Evolutionary conservation across 2,329 filamentous ascomycete species (phyloP).

Genomic region (Pestalotiopsis sp.): DNA sequence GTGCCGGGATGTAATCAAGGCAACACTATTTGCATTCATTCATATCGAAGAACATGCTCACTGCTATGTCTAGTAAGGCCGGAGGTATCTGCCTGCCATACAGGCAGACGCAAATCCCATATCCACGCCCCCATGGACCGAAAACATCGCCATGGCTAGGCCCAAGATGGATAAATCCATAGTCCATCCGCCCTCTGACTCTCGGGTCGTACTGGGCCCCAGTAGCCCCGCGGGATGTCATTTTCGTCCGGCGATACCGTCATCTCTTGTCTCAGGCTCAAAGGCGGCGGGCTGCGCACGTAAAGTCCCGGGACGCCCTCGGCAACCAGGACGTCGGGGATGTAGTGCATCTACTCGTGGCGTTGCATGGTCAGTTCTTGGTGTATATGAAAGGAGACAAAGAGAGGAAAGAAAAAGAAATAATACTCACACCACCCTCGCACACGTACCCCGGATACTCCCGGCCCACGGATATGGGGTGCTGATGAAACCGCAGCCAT

Average conservation of each 20-base stretch:
- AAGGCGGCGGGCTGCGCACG: neutral
- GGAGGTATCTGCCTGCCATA: no score
- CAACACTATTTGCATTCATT: neutral
- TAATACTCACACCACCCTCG: neutral
- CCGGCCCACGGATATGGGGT: no score
- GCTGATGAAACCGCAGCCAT: no score
- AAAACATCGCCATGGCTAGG: neutral
- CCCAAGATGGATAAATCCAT: neutral
- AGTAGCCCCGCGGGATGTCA: conserved; percentile 9
- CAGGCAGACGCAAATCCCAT: neutral
- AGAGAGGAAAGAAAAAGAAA: neutral
- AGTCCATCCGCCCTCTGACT: neutral
- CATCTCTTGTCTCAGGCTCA: neutral
- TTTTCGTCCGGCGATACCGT: neutral
- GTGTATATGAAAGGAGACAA: neutral
- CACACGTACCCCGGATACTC: conserved; percentile 9
- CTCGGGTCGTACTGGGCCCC: conserved; percentile 9
- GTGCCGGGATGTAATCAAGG: neutral
- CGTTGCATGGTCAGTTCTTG: neutral
- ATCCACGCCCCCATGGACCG: neutral
- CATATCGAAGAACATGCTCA: neutral
- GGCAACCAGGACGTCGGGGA: conserved; percentile 17
- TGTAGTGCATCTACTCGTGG: conserved; percentile 14
- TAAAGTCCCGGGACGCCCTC: conserved; percentile 18
- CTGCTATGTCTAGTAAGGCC: neutral